These are phyloP conservation scores for Cucurbita maxima DNA, from an alignment of 306 rosid species.

Conservation along the genomic window DNA sequence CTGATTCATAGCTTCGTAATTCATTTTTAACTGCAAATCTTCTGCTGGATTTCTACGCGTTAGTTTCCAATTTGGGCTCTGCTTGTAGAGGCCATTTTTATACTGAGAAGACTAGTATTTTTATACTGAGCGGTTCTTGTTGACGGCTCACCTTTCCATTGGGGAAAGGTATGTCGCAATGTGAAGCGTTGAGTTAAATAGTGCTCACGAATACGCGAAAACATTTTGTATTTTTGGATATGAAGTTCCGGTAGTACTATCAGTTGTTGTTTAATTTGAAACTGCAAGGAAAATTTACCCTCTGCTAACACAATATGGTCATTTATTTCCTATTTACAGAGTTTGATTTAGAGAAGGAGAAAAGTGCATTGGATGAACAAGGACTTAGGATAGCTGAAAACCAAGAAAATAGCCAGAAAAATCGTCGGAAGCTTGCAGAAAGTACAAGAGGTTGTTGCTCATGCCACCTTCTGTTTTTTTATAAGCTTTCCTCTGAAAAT, in stretches of 20 bases:
- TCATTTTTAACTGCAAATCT: background rate
- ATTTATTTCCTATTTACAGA: slow-evolving; percentile 23
- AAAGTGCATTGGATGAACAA: slow-evolving; percentile 73
- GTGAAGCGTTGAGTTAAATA: background rate
- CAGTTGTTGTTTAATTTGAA: background rate
- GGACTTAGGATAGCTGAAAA: slow-evolving; percentile 89
- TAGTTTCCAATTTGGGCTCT: background rate
- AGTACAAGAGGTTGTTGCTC: slow-evolving; percentile 59
- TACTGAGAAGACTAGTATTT: background rate
- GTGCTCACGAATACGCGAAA: background rate
- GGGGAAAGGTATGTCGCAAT: background rate
- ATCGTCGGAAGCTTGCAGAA: slow-evolving; percentile 93
- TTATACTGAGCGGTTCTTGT: background rate
- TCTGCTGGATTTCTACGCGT: background rate
- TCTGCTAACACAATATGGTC: background rate
- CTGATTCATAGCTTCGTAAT: background rate
- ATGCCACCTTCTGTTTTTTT: background rate
- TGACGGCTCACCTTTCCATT: background rate
- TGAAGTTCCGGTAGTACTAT: background rate
- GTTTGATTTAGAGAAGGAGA: slow-evolving; percentile 92
- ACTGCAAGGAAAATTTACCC: background rate
- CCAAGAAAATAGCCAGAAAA: slow-evolving; percentile 97
- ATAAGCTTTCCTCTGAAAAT: background rate
- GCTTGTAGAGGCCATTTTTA: background rate
- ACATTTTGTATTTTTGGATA: background rate